Percentiles rank a stretch among this genome's conserved stretches.
Conservation (phyloP, 140 eudicot genomes). For the Stevia rebaudiana region DNA sequence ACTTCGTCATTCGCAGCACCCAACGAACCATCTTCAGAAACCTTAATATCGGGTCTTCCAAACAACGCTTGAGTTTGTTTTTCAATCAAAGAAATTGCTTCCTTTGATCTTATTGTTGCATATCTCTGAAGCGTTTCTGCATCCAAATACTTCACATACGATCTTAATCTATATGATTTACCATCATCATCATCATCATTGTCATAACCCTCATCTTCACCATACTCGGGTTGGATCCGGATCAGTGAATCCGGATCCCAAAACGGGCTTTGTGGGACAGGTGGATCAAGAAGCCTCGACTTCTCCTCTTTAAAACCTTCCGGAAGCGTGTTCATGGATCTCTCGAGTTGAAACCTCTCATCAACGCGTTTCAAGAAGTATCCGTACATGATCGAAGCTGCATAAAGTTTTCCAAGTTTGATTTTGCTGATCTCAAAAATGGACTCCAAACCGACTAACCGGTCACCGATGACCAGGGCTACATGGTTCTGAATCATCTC, state of each 20-base stretch:
- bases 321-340: conserved; percentile 92
- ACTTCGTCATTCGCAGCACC: conserved; percentile 62
- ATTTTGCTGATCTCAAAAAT: conserved; percentile 72
- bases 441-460: conserved; percentile 55
- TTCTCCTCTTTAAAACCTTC: conserved; percentile 45
- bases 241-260: conserved; percentile 92
- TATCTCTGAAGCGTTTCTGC: conserved; percentile 87
- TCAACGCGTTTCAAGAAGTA: conserved; percentile 88
- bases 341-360: conserved; percentile 85
- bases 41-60: conserved; percentile 75
- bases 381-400: conserved; percentile 95
- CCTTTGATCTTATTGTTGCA: conserved; percentile 80
- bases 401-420: conserved; percentile 92
- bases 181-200: conserved; percentile 32
- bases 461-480: conserved; percentile 66
- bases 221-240: conserved; percentile 60
- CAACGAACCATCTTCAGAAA: conserved; percentile 59
- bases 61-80: conserved; percentile 90
- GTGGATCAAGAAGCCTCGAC: conserved; percentile 37
- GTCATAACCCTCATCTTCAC: conserved; percentile 41
- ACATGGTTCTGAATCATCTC: conserved; percentile 88
- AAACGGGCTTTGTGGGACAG: conserved; percentile 51
- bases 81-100: conserved; percentile 81
- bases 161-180: conserved; percentile 56
- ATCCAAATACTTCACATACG: conserved; percentile 88